Conservation (phyloP, 164 flowering plant genomes). For the Berberis vulgaris region DNA sequence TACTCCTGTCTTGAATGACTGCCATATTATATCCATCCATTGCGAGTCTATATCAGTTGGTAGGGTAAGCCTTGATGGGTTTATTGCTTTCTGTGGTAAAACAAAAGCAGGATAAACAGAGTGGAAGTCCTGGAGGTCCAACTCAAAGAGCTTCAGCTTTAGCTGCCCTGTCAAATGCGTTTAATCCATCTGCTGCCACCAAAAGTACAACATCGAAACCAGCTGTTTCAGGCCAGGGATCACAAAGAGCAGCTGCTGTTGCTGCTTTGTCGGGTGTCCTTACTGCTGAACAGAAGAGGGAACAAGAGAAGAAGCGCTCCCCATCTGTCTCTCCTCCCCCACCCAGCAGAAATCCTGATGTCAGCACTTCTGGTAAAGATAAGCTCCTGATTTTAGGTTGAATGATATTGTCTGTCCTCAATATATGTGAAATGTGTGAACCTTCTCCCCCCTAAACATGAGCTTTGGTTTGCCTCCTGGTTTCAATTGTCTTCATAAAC, state of each 20-base stretch:
- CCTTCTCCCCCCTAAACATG: too few species aligned
- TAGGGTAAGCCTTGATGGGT: too few species aligned
- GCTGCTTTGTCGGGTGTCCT: conserved; percentile 91
- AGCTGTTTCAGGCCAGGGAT: conserved; percentile 41
- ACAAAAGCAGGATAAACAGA: conserved; percentile 48
- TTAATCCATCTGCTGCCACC: conserved; percentile 51
- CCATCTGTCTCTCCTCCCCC: conserved; percentile 51
- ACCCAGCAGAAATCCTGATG: conserved; percentile 39
- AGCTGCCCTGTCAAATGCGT: conserved; percentile 84
- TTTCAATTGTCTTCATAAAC: too few species aligned
- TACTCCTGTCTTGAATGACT: too few species aligned
- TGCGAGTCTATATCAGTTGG: too few species aligned
- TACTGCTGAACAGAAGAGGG: conserved; percentile 54
- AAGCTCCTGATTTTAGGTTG: too few species aligned
- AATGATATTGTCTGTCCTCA: background rate
- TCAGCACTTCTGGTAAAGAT: conserved; percentile 39
- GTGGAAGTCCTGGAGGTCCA: conserved; percentile 69
- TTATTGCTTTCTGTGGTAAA: conserved; percentile 4
- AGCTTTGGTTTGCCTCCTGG: too few species aligned
- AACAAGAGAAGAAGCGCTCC: conserved; percentile 37
- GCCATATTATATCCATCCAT: too few species aligned
- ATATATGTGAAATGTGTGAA: too few species aligned
- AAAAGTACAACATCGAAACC: conserved; percentile 35
- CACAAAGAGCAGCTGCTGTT: conserved; percentile 99
- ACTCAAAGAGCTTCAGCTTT: conserved; percentile 94